These are phyloP conservation scores for Cordyceps farinosa DNA, from an alignment of 2,329 filamentous ascomycete genomes.

Conservation along the genomic window DNA sequence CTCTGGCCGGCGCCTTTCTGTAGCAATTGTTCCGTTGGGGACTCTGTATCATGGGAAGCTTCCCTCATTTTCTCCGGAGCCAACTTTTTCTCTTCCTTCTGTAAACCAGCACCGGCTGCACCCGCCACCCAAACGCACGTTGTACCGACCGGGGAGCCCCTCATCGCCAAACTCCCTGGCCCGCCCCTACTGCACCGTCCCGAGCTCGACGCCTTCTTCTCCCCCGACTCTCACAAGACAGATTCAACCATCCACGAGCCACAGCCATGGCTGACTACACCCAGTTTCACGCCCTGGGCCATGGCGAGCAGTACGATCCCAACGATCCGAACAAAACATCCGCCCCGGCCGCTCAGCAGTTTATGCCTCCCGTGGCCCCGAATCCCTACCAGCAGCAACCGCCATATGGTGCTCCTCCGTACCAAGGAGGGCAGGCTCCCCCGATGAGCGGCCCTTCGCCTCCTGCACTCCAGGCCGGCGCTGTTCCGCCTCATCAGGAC, in stretches of 20 bases:
- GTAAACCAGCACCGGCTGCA: background rate
- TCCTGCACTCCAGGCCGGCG: slow-evolving; percentile 22
- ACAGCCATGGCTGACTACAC: slow-evolving; percentile 52
- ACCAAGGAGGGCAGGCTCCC: slow-evolving; percentile 34
- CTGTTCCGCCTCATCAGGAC: slow-evolving; percentile 40
- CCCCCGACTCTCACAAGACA: background rate
- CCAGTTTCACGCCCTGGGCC: slow-evolving; percentile 54
- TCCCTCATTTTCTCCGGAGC: no score
- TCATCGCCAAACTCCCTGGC: slow-evolving; percentile 3
- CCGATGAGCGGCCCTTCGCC: slow-evolving; percentile 31
- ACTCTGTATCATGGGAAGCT: background rate
- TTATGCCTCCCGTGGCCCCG: slow-evolving; percentile 51
- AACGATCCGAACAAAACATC: slow-evolving; percentile 50
- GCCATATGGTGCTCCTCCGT: slow-evolving; percentile 41
- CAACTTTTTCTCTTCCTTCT: background rate
- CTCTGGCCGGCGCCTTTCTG: background rate
- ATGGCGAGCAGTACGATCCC: slow-evolving; percentile 52
- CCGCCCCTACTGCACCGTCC: background rate
- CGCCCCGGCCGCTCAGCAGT: slow-evolving; percentile 52
- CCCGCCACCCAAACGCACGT: background rate
- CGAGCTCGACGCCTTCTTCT: background rate
- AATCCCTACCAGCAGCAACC: slow-evolving; percentile 51
- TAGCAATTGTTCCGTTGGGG: background rate
- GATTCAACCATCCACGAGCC: background rate
- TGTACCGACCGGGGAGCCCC: slow-evolving; percentile 8